These are phyloP conservation scores for Rhynchosporium agropyri DNA, from an alignment of 2,329 filamentous ascomycete genomes.

Conservation along the genomic window DNA sequence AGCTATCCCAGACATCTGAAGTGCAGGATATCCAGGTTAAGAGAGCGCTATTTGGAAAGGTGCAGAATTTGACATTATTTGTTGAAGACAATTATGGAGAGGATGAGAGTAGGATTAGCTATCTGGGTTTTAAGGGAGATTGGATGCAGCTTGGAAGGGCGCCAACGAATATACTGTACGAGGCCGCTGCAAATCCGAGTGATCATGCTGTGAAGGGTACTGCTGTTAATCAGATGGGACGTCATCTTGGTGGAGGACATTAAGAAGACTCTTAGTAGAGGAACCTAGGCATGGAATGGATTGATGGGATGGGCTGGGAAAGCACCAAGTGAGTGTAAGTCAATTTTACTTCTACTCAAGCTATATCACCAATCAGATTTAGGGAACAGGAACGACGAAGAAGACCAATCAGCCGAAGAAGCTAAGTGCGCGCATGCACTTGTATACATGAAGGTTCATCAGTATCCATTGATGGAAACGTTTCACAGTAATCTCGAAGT, in stretches of 20 bases:
- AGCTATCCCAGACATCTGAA: constrained; percentile 76
- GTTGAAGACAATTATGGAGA: constrained; percentile 88
- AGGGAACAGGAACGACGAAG: neutral
- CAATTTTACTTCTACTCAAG: neutral
- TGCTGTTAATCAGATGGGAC: constrained; percentile 56
- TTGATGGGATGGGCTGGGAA: neutral
- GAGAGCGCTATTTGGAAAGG: constrained; percentile 84
- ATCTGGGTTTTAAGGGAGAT: constrained; percentile 91
- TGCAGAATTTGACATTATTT: constrained; percentile 82
- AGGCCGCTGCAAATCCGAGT: constrained; percentile 86
- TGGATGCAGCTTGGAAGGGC: constrained; percentile 86
- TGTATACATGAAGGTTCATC: no score
- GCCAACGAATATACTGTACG: constrained; percentile 85
- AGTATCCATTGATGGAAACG: no score
- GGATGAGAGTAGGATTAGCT: constrained; percentile 76
- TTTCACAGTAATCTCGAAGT: no score
- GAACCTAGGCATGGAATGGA: neutral
- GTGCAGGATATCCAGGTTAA: constrained; percentile 87
- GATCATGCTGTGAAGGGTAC: constrained; percentile 76
- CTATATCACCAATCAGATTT: neutral
- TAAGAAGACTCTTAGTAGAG: constrained; percentile 12
- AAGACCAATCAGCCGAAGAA: neutral
- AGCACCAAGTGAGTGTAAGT: neutral
- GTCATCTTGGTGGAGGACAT: constrained; percentile 51
- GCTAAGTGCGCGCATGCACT: neutral